Conservation (phyloP, 108 stramenopile genomes). For the Nitzschia sp. region DNA sequence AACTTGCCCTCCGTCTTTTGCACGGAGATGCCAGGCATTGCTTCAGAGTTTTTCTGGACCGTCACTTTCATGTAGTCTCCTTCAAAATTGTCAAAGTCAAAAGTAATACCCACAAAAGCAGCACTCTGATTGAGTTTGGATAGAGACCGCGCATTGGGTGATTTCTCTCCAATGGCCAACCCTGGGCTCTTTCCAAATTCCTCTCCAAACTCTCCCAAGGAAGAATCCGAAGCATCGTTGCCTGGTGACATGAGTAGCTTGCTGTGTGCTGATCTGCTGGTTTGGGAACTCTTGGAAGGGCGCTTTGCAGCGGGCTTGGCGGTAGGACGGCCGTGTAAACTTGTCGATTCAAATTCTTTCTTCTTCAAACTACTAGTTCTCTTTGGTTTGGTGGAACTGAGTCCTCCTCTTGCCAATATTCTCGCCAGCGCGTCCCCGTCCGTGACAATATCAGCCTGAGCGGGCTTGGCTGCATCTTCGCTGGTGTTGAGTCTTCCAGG, state of each 20-base stretch:
- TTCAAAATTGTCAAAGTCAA: slow-evolving; percentile 14
- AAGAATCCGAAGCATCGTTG: slow-evolving; percentile 7
- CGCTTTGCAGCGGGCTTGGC: neutral
- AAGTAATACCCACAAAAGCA: neutral
- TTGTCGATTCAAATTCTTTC: neutral
- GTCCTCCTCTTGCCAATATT: slow-evolving; percentile 3
- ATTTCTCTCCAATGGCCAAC: neutral
- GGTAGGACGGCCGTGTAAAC: neutral
- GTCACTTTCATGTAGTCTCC: slow-evolving; percentile 18
- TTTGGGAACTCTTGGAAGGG: neutral
- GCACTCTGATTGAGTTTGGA: slow-evolving; percentile 8
- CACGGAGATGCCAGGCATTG: slow-evolving; percentile 1
- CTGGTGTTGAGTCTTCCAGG: neutral
- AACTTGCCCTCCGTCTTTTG: slow-evolving; percentile 19
- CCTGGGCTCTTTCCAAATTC: neutral
- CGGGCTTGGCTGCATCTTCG: neutral
- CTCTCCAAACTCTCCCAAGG: slow-evolving; percentile 1
- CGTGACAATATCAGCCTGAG: neutral
- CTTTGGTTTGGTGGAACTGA: neutral
- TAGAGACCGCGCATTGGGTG: slow-evolving; percentile 1
- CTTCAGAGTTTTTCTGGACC: slow-evolving; percentile 18
- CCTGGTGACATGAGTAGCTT: neutral
- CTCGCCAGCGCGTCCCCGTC: neutral
- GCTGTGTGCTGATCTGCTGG: neutral
- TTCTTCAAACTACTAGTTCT: neutral